Percentiles rank a stretch among this genome's conserved stretches.
Conservation (phyloP, 2,329 filamentous ascomycete genomes). For the Aspergillus bombycis region DNA sequence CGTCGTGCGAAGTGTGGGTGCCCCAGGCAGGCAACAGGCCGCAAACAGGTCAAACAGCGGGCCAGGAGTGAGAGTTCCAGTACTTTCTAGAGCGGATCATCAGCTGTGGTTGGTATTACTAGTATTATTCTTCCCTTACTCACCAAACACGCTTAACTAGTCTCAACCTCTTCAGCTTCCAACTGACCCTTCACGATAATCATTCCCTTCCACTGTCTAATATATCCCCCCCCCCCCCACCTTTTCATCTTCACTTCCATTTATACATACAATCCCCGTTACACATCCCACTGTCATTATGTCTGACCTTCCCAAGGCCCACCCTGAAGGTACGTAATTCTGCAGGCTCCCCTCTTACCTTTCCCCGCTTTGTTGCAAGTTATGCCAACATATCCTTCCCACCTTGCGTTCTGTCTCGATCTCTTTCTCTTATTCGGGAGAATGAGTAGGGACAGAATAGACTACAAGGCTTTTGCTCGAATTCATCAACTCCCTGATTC, state of each 20-base stretch:
- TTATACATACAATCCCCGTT: conserved; percentile 12
- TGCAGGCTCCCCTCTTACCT: conserved; percentile 21
- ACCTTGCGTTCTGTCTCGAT: not conserved
- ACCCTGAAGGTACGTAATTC: conserved; percentile 51
- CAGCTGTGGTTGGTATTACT: conserved; percentile 16
- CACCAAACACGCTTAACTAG: conserved; percentile 14
- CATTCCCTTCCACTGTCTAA: conserved; percentile 1
- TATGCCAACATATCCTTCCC: conserved; percentile 12
- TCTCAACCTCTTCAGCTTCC: conserved; percentile 16
- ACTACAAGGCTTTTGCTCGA: not conserved
- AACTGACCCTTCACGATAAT: conserved; percentile 10
- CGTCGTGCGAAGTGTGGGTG: conserved; percentile 4
- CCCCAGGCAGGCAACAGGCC: conserved; percentile 24
- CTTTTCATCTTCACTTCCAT: conserved; percentile 8
- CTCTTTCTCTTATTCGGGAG: too few relatives aligned
- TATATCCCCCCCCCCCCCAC: conserved; percentile 1
- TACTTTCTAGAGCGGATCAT: conserved; percentile 42
- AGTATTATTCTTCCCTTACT: not conserved
- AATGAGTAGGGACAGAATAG: not conserved
- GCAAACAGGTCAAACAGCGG: conserved; percentile 40
- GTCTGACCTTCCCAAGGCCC: conserved; percentile 35
- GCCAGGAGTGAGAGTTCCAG: conserved; percentile 38
- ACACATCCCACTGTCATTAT: conserved; percentile 24
- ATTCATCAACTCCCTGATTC: conserved; percentile 8
- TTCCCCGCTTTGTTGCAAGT: conserved; percentile 33